Evolutionary conservation across 768 basidiomycete genomes (phyloP).

Genomic region (Piloderma croceum): DNA sequence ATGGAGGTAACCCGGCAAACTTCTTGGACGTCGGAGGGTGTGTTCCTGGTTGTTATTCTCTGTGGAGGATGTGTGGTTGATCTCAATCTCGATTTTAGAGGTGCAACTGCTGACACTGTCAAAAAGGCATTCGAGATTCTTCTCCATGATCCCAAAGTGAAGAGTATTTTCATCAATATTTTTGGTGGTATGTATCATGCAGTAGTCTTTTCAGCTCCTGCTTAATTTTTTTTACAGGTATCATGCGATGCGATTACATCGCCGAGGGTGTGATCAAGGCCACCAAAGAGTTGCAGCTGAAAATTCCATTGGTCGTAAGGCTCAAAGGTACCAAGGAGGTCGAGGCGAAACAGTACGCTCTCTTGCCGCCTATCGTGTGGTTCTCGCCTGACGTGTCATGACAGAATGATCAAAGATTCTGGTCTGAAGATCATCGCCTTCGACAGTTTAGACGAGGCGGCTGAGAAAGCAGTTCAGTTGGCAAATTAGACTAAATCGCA

Average conservation of each 20-base stretch:
- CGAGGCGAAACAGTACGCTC: slow-evolving; percentile 87
- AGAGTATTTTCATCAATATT: slow-evolving; percentile 98
- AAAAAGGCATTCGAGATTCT: slow-evolving; percentile 99
- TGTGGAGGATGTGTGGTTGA: slow-evolving; percentile 2
- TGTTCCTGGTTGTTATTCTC: slow-evolving; percentile 12
- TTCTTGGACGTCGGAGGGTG: slow-evolving; percentile 98
- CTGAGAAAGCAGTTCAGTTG: slow-evolving; percentile 69
- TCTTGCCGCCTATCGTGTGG: slow-evolving; percentile 2
- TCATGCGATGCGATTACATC: slow-evolving; percentile 99
- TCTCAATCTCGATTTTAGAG: slow-evolving; percentile 39
- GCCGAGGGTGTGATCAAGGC: slow-evolving; percentile 99
- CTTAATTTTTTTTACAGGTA: slow-evolving; percentile 41
- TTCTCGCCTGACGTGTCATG: slow-evolving; percentile 8
- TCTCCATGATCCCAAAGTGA: slow-evolving; percentile 84
- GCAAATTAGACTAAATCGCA: slow-evolving; percentile 39
- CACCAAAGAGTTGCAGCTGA: slow-evolving; percentile 82
- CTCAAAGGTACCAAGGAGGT: slow-evolving; percentile 95
- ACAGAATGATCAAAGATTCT: slow-evolving; percentile 87
- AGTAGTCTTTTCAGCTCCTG: background rate
- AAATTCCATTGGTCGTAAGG: slow-evolving; percentile 86
- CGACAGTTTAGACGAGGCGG: slow-evolving; percentile 91
- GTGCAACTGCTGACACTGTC: slow-evolving; percentile 98
- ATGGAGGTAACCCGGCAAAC: slow-evolving; percentile 96
- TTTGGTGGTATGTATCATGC: slow-evolving; percentile 60
- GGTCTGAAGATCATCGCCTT: slow-evolving; percentile 91